Evolutionary conservation across 768 basidiomycete species (phyloP).

Genomic region (Hydnum rufescens): DNA sequence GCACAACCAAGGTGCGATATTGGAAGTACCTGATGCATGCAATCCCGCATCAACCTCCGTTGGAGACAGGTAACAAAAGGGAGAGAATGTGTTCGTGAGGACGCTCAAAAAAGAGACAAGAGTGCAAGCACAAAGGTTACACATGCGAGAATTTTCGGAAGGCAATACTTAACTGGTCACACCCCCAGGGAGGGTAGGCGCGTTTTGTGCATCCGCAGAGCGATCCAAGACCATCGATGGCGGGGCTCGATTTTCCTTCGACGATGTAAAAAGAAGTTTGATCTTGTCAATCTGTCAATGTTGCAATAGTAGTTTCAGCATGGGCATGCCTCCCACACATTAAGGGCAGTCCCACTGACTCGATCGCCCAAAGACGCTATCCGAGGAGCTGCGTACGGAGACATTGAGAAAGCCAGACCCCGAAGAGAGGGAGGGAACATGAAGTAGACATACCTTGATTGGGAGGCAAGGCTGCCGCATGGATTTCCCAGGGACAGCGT

Average conservation of each 20-base stretch:
- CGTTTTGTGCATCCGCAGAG: constrained; percentile 39
- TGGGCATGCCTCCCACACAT: no score
- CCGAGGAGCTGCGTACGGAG: not conserved
- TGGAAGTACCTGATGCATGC: no score
- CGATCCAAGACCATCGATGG: constrained; percentile 68
- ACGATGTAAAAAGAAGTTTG: constrained; percentile 51
- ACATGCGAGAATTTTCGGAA: not conserved
- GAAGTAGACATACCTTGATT: not conserved
- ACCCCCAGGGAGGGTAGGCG: constrained; percentile 43
- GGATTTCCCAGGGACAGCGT: constrained; percentile 75
- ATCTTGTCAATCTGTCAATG: constrained; percentile 48
- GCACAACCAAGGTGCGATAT: no score
- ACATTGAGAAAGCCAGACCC: not conserved
- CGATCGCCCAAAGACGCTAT: not conserved
- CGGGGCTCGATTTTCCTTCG: constrained; percentile 32
- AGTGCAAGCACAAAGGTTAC: no score
- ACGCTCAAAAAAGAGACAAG: no score
- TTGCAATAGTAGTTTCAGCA: no score
- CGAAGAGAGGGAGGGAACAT: not conserved
- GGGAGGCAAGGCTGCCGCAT: not conserved
- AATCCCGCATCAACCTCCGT: no score
- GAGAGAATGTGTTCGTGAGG: no score
- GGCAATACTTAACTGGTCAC: not conserved
- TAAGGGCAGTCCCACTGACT: not conserved
- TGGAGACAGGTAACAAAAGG: no score